Conservation (phyloP, 768 basidiomycete species). For the Tulasnella sp. region DNA sequence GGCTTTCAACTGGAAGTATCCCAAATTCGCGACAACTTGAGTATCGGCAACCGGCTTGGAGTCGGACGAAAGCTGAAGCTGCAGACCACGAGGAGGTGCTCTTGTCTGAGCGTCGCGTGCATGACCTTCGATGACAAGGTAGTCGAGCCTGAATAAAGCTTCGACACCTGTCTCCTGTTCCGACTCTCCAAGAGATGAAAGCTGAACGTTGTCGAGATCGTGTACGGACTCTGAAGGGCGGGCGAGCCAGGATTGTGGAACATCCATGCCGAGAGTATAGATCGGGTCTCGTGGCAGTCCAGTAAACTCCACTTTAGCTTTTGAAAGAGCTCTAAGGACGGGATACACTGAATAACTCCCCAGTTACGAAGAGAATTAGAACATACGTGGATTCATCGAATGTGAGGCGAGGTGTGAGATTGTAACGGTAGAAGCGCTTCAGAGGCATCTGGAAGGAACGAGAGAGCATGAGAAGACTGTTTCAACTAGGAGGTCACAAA, state of each 20-base stretch:
- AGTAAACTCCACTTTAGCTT: constrained; percentile 42
- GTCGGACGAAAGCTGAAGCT: constrained; percentile 61
- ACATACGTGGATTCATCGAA: constrained; percentile 63
- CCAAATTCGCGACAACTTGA: constrained; percentile 85
- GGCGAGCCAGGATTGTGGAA: constrained; percentile 85
- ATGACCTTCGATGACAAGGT: constrained; percentile 89
- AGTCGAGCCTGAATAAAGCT: constrained; percentile 78
- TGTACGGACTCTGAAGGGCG: constrained; percentile 79
- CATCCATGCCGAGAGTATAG: constrained; percentile 88
- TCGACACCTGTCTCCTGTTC: constrained; percentile 47
- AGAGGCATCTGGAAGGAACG: constrained; percentile 52
- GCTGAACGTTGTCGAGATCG: constrained; percentile 92
- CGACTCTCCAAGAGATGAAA: constrained; percentile 47
- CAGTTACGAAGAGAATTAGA: background rate
- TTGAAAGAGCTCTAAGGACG: background rate
- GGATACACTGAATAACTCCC: background rate
- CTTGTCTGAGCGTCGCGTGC: constrained; percentile 60
- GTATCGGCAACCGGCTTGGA: constrained; percentile 61
- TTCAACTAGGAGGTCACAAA: background rate
- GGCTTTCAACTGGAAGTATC: constrained; percentile 92
- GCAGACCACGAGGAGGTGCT: constrained; percentile 76
- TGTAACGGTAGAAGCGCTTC: constrained; percentile 86
- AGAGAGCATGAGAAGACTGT: background rate
- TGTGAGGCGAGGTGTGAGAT: constrained; percentile 39
- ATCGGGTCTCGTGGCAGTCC: constrained; percentile 76